These are phyloP conservation scores for Dothistroma pini DNA, from an alignment of 2,329 filamentous ascomycete genomes.

Conservation along the genomic window DNA sequence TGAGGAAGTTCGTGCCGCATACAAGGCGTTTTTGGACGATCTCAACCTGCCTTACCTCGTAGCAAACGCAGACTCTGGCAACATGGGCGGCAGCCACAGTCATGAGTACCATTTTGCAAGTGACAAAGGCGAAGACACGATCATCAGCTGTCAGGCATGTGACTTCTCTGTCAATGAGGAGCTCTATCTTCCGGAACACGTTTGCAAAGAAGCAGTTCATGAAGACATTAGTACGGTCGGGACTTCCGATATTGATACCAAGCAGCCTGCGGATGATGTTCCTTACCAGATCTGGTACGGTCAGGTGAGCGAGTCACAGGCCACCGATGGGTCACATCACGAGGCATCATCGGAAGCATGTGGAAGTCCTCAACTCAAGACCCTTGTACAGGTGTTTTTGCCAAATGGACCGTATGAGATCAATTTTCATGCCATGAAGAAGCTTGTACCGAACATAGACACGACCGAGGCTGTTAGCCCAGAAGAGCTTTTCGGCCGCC, in stretches of 20 bases:
- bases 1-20: slow-evolving; percentile 66
- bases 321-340: slow-evolving; percentile 47
- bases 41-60: slow-evolving; percentile 79
- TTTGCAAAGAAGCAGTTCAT: background rate
- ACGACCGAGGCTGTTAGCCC: slow-evolving; percentile 45
- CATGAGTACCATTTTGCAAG: slow-evolving; percentile 92
- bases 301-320: background rate
- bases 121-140: slow-evolving; percentile 75
- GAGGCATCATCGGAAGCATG: background rate
- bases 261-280: background rate
- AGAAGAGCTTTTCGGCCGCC: slow-evolving; percentile 1
- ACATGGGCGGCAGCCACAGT: slow-evolving; percentile 88
- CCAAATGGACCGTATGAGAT: slow-evolving; percentile 36
- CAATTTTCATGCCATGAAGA: slow-evolving; percentile 64
- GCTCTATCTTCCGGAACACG: slow-evolving; percentile 42
- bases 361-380: slow-evolving; percentile 49
- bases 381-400: slow-evolving; percentile 63
- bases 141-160: slow-evolving; percentile 72
- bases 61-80: slow-evolving; percentile 88
- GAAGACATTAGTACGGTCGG: background rate
- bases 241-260: background rate
- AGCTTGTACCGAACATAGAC: slow-evolving; percentile 64
- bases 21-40: slow-evolving; percentile 73
- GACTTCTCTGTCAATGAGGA: slow-evolving; percentile 83
- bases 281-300: slow-evolving; percentile 15